These are phyloP conservation scores for Sporothrix phasma DNA, from an alignment of 2,329 filamentous ascomycete species.

Conservation along the genomic window DNA sequence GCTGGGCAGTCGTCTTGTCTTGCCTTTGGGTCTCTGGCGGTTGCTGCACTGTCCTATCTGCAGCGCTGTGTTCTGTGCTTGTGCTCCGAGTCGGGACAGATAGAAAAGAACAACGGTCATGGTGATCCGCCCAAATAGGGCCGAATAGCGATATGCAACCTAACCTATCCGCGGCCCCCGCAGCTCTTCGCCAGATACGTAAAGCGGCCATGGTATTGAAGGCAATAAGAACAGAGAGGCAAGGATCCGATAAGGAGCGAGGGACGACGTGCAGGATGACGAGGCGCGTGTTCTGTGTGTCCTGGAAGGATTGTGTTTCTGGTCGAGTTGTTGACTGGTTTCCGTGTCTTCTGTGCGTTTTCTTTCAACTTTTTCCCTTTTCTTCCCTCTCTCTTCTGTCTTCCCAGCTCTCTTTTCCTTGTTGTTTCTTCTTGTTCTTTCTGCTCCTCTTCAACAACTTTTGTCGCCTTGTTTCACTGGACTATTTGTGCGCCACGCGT, in stretches of 20 bases:
- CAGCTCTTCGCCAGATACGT: conserved; percentile 7
- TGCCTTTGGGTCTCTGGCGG: background rate
- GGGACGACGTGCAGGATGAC: background rate
- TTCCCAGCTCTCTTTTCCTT: background rate
- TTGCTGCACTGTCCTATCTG: background rate
- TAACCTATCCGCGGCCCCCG: conserved; percentile 13
- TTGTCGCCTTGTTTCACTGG: background rate
- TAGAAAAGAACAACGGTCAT: conserved; percentile 11
- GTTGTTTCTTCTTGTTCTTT: background rate
- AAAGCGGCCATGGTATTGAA: background rate
- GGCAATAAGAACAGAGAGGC: background rate
- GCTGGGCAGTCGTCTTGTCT: background rate
- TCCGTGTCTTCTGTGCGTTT: background rate
- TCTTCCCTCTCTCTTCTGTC: background rate
- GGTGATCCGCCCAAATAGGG: conserved; percentile 20
- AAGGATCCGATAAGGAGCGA: conserved; percentile 6
- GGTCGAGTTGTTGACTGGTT: background rate
- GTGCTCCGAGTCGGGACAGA: conserved; percentile 6
- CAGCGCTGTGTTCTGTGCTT: conserved; percentile 2
- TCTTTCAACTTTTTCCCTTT: background rate
- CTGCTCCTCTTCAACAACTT: background rate
- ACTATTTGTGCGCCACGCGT: background rate
- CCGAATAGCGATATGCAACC: conserved; percentile 21
- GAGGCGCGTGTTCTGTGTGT: too few relatives aligned
- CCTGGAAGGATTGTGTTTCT: too few relatives aligned